These are phyloP conservation scores for Huntiella decipiens DNA, from an alignment of 2,329 filamentous ascomycete genomes.

Conservation along the genomic window DNA sequence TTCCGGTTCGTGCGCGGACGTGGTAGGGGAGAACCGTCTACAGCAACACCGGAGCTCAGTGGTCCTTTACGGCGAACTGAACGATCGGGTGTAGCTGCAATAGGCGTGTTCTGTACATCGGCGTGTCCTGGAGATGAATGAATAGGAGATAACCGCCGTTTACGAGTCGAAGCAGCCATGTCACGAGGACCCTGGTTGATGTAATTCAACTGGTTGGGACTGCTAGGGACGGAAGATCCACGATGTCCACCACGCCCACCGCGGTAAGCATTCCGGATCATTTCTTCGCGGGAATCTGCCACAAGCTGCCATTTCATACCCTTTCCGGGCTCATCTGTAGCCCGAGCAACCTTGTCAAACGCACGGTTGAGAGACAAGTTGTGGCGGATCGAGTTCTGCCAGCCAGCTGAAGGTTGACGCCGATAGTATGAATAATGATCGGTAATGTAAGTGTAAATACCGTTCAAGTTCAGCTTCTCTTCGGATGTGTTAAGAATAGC, in stretches of 20 bases:
- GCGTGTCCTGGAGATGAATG: slow-evolving; percentile 31
- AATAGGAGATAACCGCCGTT: slow-evolving; percentile 34
- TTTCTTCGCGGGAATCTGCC: slow-evolving; percentile 66
- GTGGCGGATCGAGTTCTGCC: slow-evolving; percentile 98
- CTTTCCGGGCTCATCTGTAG: slow-evolving; percentile 89
- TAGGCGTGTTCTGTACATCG: slow-evolving; percentile 21
- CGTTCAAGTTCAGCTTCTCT: slow-evolving; percentile 74
- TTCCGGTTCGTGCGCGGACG: slow-evolving; percentile 23
- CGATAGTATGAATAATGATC: slow-evolving; percentile 86
- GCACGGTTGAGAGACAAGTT: slow-evolving; percentile 89
- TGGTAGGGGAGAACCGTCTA: slow-evolving; percentile 44
- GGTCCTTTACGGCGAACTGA: slow-evolving; percentile 14
- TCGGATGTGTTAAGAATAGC: slow-evolving; percentile 76
- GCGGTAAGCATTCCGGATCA: slow-evolving; percentile 52
- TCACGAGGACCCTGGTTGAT: slow-evolving; percentile 40
- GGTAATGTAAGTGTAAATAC: slow-evolving; percentile 89
- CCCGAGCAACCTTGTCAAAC: slow-evolving; percentile 81
- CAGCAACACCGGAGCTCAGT: slow-evolving; percentile 20
- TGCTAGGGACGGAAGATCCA: slow-evolving; percentile 53
- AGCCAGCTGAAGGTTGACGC: slow-evolving; percentile 55
- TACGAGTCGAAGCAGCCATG: slow-evolving; percentile 34
- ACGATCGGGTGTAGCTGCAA: slow-evolving; percentile 41
- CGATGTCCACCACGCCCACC: slow-evolving; percentile 44
- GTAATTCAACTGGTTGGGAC: slow-evolving; percentile 40
- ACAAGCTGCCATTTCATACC: slow-evolving; percentile 98